Percentiles rank a stretch among this genome's conserved stretches.
phyloP scores from a whole-genome alignment of 2,329 filamentous ascomycete genomes.

The Zelopaecilomyces penicillatus region DNA sequence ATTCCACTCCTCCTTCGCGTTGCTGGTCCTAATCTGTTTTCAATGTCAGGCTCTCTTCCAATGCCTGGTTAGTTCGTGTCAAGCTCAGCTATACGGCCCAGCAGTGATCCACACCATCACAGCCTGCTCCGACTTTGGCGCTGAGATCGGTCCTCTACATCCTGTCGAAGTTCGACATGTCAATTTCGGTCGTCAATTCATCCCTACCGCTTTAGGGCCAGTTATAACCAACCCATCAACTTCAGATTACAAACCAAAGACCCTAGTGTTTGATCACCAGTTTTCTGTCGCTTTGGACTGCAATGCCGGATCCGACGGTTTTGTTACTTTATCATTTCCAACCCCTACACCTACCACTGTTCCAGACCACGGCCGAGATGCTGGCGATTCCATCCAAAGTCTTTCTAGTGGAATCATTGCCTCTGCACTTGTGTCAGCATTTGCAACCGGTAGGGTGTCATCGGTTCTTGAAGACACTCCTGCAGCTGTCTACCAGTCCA shows the following conservation, averaged over 20 bases:
- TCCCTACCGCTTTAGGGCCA: conserved; percentile 2
- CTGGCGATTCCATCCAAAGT: too few relatives aligned
- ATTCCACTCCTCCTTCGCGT: not conserved
- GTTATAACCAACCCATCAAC: conserved; percentile 2
- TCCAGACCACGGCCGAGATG: too few relatives aligned
- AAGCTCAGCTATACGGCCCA: conserved; percentile 18
- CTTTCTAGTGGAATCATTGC: too few relatives aligned
- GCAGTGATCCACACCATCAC: conserved; percentile 20
- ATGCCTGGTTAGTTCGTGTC: conserved; percentile 22
- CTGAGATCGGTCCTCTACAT: conserved; percentile 20
- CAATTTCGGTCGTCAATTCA: conserved; percentile 6
- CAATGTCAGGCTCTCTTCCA: conserved; percentile 20
- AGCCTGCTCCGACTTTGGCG: conserved; percentile 19
- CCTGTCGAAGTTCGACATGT: conserved; percentile 20
- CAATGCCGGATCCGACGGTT: conserved; percentile 22
- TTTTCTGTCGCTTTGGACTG: conserved; percentile 21
- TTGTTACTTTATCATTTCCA: conserved; percentile 21
- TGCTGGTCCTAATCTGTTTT: not conserved
- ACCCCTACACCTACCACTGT: conserved; percentile 2
- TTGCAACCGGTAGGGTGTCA: too few relatives aligned
- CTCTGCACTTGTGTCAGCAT: too few relatives aligned
- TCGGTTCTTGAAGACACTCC: too few relatives aligned
- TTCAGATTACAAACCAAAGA: not conserved
- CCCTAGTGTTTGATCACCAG: conserved; percentile 12
- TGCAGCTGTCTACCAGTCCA: too few relatives aligned